Conservation (phyloP, 176 grass and related monocot genomes). For the Dactylis glomerata region DNA sequence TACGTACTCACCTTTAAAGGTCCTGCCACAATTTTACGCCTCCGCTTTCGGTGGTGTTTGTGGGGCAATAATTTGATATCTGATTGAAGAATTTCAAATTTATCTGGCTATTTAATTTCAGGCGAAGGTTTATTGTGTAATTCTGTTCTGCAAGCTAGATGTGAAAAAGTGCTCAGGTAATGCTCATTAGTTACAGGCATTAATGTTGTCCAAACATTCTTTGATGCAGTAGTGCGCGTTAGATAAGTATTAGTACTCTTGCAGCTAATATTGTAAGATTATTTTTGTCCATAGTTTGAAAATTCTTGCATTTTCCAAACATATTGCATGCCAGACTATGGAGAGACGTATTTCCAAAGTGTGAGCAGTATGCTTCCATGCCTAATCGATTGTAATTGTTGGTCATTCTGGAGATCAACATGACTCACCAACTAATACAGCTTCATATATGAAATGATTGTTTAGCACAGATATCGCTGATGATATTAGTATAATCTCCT, state of each 20-base stretch:
- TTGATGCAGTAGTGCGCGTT: neutral
- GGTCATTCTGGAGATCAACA: too few species aligned
- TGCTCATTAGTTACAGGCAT: neutral
- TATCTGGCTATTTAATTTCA: neutral
- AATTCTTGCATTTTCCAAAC: constrained; percentile 20
- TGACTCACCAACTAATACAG: too few species aligned
- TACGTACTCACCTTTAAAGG: too few species aligned
- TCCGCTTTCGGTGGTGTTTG: too few species aligned
- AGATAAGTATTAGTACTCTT: neutral
- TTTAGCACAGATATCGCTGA: too few species aligned
- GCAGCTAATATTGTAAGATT: neutral
- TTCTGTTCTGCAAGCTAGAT: neutral
- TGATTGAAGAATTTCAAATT: neutral
- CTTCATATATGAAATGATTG: too few species aligned
- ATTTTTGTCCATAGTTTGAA: neutral
- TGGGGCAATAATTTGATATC: neutral
- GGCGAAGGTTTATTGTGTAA: neutral
- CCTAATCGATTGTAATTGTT: too few species aligned
- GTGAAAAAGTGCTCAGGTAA: neutral
- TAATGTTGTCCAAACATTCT: neutral
- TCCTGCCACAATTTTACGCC: too few species aligned
- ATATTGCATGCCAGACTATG: constrained; percentile 54
- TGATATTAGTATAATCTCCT: too few species aligned
- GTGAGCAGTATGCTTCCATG: neutral
- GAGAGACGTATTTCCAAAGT: neutral